Evolutionary conservation across 495 filamentous ascomycete species (phyloP), one percentile per base, ranked within the genome.

Genomic region (Penicillium turbatum): DNA sequence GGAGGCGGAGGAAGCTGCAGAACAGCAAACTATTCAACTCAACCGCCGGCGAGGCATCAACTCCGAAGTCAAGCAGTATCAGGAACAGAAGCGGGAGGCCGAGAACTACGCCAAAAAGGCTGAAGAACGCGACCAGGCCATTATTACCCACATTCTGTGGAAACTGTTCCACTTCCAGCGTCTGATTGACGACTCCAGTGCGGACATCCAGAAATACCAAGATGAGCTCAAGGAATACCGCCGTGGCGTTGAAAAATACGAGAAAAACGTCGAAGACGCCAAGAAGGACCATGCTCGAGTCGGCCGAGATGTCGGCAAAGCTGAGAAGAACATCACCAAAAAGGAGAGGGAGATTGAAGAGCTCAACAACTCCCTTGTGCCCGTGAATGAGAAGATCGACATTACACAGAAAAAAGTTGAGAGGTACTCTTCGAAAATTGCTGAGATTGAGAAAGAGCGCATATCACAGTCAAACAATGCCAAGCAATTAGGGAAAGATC

Each of bases 101-200:
- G 93, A 97, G 44, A 90, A 86, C 54, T 97, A 90, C 63, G 85
- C 92, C 36, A 82, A 81, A 41, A 96, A 96, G 69, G 86, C 85
- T 1, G 85, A 92, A 41, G 90, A 97, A 71, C 81, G 89, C 34
- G 92, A 97, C 67, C 82, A 90, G 48, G 95, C 93, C 10, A 87
- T 96, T 51, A 90, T 97, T 43, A 93, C 88, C 0, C 95, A 97
- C 51, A 90, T 96, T 34, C 73, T 97, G 11, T 97, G 93, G 92
- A 97, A 97, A 70, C 75, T 99, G 2, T 97, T 88, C 71, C 90
- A 96, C 68, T 95, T 96, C 68, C 93, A 99, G 68, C 85, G 84
- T 26, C 78, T 90, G 27, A 96, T 99, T 70, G 90, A 97, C 59
- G 86, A 89, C 40, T 96, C 93, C 31, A 90, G 85, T 59, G 87